Evolutionary conservation across 129 eudicot genomes (phyloP), one percentile per base, ranked within the genome.

Genomic region (Chrysanthemum makinoi): DNA sequence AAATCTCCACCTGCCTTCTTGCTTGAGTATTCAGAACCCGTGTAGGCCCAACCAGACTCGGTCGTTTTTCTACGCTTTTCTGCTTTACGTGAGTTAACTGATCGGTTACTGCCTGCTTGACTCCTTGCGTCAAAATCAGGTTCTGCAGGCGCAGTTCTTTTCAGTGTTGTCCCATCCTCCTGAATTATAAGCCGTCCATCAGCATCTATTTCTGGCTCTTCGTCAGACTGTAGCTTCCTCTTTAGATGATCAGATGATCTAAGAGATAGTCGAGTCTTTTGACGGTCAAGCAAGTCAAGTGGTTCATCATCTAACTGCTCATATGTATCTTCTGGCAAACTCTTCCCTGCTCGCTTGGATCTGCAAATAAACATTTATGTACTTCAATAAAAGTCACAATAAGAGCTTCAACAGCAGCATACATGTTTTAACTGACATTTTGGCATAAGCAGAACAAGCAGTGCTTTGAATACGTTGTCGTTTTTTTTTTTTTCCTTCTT

Each of bases 1-100:
- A 95, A 79, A 81, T 95, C 99, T 17, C 99, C 99, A 18, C 91
- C 75, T 4, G 99, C 99, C 87, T 95, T 95, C 79, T 95, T 95
- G 84, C 99, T 95, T 0, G 91, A 84, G 82, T 95, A 95, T 62
- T 95, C 97, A 2, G 79, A 79, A 15, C 99, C 99, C 8, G 97
- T 87, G 64, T 88, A 87, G 5, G 96, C 90, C 90, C 93, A 94
- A 19, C 96, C 95, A 5, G 83, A 68, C 68, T 86, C 88, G 3
- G 89, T 63, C 0, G 86, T 77, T 79, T 81, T 95, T 74, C 86
- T 90, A 10, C 91, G 83, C 67, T 94, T 94, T 22, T 76, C 85
- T 5, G 65, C 69, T 66, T 82, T 94, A 28, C 56, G 79, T 3
- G 88, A 79, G 54, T 75, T 85, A 19, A 0, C 60, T 1, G 93